phyloP scores from a whole-genome alignment of 768 basidiomycete genomes.

The Nidularia sp. region DNA sequence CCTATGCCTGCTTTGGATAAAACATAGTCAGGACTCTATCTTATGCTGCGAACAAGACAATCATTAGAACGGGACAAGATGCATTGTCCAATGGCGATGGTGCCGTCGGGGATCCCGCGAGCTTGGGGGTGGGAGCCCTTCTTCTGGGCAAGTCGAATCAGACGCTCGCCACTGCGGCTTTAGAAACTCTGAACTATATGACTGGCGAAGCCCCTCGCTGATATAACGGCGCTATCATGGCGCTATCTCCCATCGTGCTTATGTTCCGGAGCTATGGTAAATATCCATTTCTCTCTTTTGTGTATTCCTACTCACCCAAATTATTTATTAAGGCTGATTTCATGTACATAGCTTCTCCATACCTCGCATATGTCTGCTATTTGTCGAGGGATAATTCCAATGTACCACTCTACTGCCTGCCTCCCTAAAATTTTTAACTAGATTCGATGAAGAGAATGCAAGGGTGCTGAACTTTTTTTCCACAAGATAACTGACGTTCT shows the following conservation, averaged over 20 bases:
- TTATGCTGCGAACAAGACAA: slow-evolving; percentile 33
- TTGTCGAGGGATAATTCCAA: no score
- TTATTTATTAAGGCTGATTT: not conserved
- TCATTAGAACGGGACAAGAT: slow-evolving; percentile 25
- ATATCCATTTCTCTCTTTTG: not conserved
- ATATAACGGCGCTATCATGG: slow-evolving; percentile 40
- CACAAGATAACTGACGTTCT: no score
- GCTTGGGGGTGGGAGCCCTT: slow-evolving; percentile 40
- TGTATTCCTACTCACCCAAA: not conserved
- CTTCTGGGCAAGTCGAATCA: slow-evolving; percentile 33
- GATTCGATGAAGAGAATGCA: no score
- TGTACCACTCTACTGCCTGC: no score
- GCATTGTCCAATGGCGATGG: slow-evolving; percentile 33
- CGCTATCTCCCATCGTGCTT: slow-evolving; percentile 38
- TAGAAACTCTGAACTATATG: slow-evolving; percentile 26
- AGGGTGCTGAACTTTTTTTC: no score
- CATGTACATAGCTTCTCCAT: slow-evolving; percentile 47
- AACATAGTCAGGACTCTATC: slow-evolving; percentile 20
- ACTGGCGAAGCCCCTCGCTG: slow-evolving; percentile 30
- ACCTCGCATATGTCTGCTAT: slow-evolving; percentile 30
- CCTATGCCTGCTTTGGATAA: slow-evolving; percentile 18
- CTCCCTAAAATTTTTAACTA: no score
- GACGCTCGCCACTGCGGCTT: slow-evolving; percentile 23
- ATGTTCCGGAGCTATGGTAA: slow-evolving; percentile 38
- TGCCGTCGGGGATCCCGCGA: slow-evolving; percentile 42